Evolutionary conservation across 148 eudicot species (phyloP), one percentile per base, ranked within the genome.

Genomic region (Silene uniflora): DNA sequence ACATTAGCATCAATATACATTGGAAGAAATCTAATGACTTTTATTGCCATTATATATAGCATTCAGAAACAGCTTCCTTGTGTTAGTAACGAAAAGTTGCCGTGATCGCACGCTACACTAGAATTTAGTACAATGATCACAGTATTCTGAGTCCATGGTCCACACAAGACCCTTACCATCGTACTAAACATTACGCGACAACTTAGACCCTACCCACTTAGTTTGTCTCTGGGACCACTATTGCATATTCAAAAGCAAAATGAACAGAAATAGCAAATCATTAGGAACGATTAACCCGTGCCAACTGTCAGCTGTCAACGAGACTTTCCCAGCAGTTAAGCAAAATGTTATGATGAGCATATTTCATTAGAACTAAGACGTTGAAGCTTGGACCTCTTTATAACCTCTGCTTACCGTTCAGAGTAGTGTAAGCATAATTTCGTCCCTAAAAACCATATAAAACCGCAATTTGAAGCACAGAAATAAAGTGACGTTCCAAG

Each of bases 161-260:
- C 35, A 32, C 44, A 39, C 44, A 39, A 39, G 44, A 39, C 44
- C 8, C 3, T 32, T n/a, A 2, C 71, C 24, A 67, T 44, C 54
- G 19, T 11, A 1, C 14, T 4, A 42, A 6, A 11, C 71, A 19
- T 64, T 24, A 65, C 47, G 6, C 32, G 21, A 29, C 25, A 7
- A 10, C 11, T 7, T 59, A 19, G 52, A 18, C 21, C 32, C 61
- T 46, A 0, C 16, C 74, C 46, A 68, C 16, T 25, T 39, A 67
- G 22, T 54, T 67, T 67, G 52, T 67, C 47, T 18, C 18, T 17
- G 24, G 23, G 52, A 32, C 44, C 24, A 35, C 52, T n/a, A 67
- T n/a, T 44, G 54, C 68, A 67, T 39, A 42, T 3, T 67, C 71
- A 67, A 67, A 42, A 39, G 54, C 71, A 42, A 68, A 44, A 59